Evolutionary conservation across 495 filamentous ascomycete genomes (phyloP).

Genomic region (Penicillium silybi): DNA sequence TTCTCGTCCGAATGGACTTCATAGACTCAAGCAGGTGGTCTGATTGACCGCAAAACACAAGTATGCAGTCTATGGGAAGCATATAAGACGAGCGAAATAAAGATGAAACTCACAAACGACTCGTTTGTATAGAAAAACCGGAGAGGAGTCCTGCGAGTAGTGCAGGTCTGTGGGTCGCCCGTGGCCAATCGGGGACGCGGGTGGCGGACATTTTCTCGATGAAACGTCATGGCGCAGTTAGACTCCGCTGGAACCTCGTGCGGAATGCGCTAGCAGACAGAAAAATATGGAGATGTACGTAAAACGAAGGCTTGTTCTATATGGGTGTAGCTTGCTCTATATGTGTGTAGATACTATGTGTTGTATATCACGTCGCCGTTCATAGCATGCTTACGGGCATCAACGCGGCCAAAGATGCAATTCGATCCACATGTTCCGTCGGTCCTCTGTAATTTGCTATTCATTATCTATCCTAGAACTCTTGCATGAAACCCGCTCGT

Average conservation of each 20-base stretch:
- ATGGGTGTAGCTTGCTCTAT: not conserved
- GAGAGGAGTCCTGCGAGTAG: not conserved
- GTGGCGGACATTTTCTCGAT: not conserved
- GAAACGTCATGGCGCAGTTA: not conserved
- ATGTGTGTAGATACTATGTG: no score
- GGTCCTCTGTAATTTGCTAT: not conserved
- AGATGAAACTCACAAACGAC: not conserved
- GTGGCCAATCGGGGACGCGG: not conserved
- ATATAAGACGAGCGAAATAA: not conserved
- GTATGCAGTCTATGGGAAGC: not conserved
- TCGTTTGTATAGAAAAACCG: not conserved
- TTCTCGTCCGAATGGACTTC: conserved; percentile 14
- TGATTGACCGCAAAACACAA: not conserved
- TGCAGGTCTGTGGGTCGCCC: not conserved
- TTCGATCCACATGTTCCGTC: not conserved
- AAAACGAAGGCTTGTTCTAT: not conserved
- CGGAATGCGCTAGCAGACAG: not conserved
- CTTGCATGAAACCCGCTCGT: not conserved
- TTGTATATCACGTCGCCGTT: not conserved
- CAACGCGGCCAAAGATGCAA: conserved; percentile 5
- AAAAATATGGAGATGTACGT: not conserved
- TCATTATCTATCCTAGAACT: not conserved
- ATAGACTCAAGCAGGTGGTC: not conserved
- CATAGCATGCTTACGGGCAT: conserved; percentile 1
- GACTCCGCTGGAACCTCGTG: not conserved